phyloP scores from a whole-genome alignment of 2,329 filamentous ascomycete genomes.

The Fusarium albidum region DNA sequence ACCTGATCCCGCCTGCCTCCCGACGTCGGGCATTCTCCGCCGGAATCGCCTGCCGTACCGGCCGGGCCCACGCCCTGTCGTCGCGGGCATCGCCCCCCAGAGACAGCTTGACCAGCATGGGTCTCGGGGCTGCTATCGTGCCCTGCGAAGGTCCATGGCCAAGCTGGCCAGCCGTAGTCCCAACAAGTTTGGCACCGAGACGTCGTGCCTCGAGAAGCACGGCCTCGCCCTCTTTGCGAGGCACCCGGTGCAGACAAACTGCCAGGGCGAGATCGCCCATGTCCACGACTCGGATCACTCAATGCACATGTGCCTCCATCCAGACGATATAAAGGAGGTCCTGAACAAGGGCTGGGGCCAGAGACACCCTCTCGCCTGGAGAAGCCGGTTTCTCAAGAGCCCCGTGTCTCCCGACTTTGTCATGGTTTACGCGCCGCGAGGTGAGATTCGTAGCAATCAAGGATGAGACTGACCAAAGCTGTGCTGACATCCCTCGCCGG shows the following conservation, averaged over 20 bases:
- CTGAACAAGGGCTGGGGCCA: slow-evolving; percentile 83
- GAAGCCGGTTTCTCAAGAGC: slow-evolving; percentile 66
- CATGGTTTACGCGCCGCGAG: slow-evolving; percentile 82
- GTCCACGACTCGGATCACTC: slow-evolving; percentile 79
- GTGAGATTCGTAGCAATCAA: slow-evolving; percentile 43
- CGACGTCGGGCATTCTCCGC: slow-evolving; percentile 67
- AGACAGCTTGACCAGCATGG: slow-evolving; percentile 77
- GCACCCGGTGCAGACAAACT: slow-evolving; percentile 72
- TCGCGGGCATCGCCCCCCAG: slow-evolving; percentile 82
- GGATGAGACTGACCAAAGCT: background rate
- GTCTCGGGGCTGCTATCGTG: slow-evolving; percentile 59
- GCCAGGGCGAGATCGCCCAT: slow-evolving; percentile 84
- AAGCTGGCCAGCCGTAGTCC: slow-evolving; percentile 57
- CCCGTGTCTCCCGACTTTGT: slow-evolving; percentile 80
- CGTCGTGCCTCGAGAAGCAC: slow-evolving; percentile 84
- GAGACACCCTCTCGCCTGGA: slow-evolving; percentile 71
- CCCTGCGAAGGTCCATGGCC: slow-evolving; percentile 62
- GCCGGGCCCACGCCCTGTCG: slow-evolving; percentile 68
- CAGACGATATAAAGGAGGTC: slow-evolving; percentile 76
- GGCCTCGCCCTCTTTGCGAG: slow-evolving; percentile 77
- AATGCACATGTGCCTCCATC: slow-evolving; percentile 82
- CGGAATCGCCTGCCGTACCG: slow-evolving; percentile 64
- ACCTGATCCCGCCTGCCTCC: slow-evolving; percentile 59
- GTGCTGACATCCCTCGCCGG: slow-evolving; percentile 5
- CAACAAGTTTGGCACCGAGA: slow-evolving; percentile 65